A percentile compares a stretch with the other conserved stretches of the same genome.
These are phyloP conservation scores for Sicyos baderoa DNA, from an alignment of 306 rosid species.

Conservation along the genomic window DNA sequence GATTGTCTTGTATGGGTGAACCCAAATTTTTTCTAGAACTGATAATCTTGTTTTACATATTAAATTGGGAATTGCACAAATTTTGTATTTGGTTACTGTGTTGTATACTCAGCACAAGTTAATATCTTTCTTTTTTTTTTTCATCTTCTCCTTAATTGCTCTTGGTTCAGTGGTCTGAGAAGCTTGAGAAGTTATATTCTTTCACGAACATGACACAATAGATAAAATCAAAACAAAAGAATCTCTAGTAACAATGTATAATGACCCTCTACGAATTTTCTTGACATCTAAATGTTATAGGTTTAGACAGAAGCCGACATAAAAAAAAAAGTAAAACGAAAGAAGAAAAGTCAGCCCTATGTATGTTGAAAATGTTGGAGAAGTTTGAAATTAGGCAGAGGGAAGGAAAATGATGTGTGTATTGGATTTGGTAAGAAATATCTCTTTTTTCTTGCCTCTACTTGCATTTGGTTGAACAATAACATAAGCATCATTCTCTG, in stretches of 20 bases:
- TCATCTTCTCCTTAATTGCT: neutral
- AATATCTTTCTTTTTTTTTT: neutral
- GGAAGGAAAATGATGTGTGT: neutral
- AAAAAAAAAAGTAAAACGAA: no score
- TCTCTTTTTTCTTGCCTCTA: constrained; percentile 1
- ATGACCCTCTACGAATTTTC: no score
- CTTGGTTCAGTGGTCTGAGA: neutral
- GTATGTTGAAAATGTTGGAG: neutral
- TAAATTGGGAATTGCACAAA: constrained; percentile 19
- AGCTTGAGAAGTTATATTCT: neutral
- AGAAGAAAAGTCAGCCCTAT: neutral
- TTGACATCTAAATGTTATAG: no score
- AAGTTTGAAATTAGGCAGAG: neutral
- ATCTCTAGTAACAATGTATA: no score
- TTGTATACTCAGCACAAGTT: neutral
- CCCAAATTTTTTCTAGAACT: constrained; percentile 31
- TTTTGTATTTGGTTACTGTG: neutral
- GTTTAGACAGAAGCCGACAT: no score
- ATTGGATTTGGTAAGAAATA: constrained; percentile 10
- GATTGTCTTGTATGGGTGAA: constrained; percentile 33
- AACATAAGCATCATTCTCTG: neutral
- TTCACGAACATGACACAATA: neutral
- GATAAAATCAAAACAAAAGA: neutral
- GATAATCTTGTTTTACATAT: constrained; percentile 31
- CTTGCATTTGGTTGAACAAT: constrained; percentile 12